Percentiles rank a stretch among this genome's conserved stretches.
phyloP scores from a whole-genome alignment of 2,329 filamentous ascomycete species.

The Nemania sp. region DNA sequence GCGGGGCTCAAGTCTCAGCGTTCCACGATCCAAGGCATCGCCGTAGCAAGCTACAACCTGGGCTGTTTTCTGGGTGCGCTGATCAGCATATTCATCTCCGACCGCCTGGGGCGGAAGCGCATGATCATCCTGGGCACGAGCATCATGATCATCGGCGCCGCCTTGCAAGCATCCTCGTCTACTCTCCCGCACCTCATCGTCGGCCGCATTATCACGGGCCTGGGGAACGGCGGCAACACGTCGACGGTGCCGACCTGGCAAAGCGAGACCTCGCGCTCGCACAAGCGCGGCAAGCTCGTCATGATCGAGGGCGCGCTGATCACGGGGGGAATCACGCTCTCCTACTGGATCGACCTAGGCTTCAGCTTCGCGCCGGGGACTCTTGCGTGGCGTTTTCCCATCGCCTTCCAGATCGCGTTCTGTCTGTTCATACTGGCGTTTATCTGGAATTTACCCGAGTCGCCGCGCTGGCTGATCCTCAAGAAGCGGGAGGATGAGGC shows the following conservation, averaged over 20 bases:
- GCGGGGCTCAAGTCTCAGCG: constrained; percentile 44
- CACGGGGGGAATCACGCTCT: constrained; percentile 59
- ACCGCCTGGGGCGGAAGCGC: constrained; percentile 58
- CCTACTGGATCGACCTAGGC: constrained; percentile 64
- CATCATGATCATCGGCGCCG: constrained; percentile 61
- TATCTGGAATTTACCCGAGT: constrained; percentile 58
- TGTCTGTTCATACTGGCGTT: constrained; percentile 59
- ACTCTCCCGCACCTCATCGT: constrained; percentile 58
- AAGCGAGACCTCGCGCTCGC: constrained; percentile 59
- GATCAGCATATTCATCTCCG: constrained; percentile 53
- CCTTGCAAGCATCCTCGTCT: constrained; percentile 37
- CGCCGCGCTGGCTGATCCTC: constrained; percentile 50
- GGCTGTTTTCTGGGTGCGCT: constrained; percentile 59
- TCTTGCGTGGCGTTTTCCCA: constrained; percentile 62
- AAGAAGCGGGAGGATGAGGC: constrained; percentile 50
- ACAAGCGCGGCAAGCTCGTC: constrained; percentile 63
- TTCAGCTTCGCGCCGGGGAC: constrained; percentile 55
- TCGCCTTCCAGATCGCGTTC: constrained; percentile 62
- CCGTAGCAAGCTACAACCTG: constrained; percentile 61
- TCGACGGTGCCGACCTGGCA: constrained; percentile 62
- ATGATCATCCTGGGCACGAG: constrained; percentile 60
- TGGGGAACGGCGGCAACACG: constrained; percentile 48
- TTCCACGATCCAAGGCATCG: constrained; percentile 56
- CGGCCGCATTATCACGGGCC: constrained; percentile 52
- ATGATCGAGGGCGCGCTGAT: constrained; percentile 64